These are phyloP conservation scores for Acanthamoeba triangularis DNA, from an alignment of 208 protist species.

Conservation along the genomic window DNA sequence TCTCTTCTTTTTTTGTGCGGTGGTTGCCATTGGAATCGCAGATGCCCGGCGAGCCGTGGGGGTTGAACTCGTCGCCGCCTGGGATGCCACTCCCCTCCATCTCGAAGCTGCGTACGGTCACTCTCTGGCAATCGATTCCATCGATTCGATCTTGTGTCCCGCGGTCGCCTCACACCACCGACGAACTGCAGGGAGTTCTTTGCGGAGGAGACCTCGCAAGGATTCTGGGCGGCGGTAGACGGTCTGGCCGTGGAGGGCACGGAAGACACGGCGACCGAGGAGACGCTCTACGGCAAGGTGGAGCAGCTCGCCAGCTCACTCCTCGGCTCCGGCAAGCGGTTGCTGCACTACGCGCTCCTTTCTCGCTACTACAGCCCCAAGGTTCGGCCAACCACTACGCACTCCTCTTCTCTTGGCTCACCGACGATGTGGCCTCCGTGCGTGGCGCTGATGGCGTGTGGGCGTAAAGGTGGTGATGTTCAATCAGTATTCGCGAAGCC, in stretches of 20 bases:
- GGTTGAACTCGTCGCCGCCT: neutral
- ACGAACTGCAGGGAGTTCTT: neutral
- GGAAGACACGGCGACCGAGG: neutral
- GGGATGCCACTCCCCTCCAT: conserved; percentile 37
- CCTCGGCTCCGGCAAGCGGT: neutral
- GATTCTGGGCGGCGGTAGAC: conserved; percentile 21
- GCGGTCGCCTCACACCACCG: no score
- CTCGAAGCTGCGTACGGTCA: conserved; percentile 42
- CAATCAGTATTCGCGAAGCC: neutral
- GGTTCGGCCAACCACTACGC: neutral
- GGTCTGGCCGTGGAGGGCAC: neutral
- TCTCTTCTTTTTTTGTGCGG: neutral
- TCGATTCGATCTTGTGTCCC: neutral
- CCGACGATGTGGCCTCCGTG: neutral
- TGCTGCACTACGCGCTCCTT: conserved; percentile 20
- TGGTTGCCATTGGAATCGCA: neutral
- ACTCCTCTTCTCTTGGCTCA: neutral
- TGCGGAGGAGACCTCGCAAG: neutral
- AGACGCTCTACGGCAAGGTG: neutral
- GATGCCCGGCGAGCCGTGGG: neutral
- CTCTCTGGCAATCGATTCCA: neutral
- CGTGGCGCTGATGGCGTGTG: neutral
- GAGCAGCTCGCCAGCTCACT: neutral
- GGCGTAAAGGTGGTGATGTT: conserved; percentile 47
- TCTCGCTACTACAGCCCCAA: conserved; percentile 51